These are phyloP conservation scores for Gossypium raimondii DNA, from an alignment of 345 rosid genomes.

Conservation along the genomic window DNA sequence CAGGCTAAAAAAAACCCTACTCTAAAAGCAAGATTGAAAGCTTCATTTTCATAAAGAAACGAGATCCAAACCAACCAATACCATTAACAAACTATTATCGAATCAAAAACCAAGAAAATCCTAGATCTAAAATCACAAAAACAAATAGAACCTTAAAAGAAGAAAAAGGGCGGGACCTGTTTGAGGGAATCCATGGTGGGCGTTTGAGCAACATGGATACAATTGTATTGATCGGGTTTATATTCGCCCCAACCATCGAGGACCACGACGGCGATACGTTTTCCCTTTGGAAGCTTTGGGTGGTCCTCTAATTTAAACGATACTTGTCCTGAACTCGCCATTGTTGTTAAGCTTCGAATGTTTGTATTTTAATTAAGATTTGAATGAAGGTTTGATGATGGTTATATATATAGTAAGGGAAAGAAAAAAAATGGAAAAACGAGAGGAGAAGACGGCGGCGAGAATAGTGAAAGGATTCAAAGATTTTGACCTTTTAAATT, in stretches of 20 bases:
- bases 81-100: neutral
- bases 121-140: neutral
- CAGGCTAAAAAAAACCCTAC: no score
- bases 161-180: slow-evolving; percentile 31
- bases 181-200: slow-evolving; percentile 95
- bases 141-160: neutral
- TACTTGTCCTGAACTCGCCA: slow-evolving; percentile 46
- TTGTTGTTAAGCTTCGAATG: neutral
- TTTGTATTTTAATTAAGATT: neutral
- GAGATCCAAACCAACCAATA: neutral
- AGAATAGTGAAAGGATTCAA: neutral
- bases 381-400: neutral
- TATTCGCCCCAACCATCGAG: slow-evolving; percentile 99
- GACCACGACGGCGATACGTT: slow-evolving; percentile 66
- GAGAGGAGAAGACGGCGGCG: neutral
- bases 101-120: neutral
- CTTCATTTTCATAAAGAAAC: neutral
- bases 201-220: slow-evolving; percentile 88
- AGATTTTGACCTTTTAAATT: neutral
- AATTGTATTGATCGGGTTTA: slow-evolving; percentile 73
- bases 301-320: slow-evolving; percentile 74
- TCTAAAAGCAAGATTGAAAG: neutral
- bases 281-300: slow-evolving; percentile 70
- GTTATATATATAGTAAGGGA: neutral
- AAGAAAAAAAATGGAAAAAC: neutral